Conservation (phyloP, 2,329 filamentous ascomycete species). For the Coleophoma eucalyptorum region DNA sequence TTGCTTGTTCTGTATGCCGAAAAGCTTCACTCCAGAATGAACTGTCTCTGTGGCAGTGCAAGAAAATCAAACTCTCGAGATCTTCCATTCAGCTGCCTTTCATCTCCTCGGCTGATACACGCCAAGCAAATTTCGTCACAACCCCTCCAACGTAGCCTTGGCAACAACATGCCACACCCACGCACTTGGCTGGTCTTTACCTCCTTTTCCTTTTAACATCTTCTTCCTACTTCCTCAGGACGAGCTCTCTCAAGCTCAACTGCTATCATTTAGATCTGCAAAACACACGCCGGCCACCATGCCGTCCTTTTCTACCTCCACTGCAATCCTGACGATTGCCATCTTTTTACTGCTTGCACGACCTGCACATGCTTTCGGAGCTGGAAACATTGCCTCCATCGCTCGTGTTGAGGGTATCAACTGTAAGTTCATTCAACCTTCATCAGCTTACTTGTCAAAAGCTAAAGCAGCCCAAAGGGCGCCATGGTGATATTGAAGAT, state of each 20-base stretch:
- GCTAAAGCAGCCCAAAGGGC: slow-evolving; percentile 45
- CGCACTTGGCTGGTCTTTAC: neutral
- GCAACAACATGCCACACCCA: slow-evolving; percentile 1
- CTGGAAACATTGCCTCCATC: slow-evolving; percentile 81
- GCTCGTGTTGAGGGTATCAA: slow-evolving; percentile 82
- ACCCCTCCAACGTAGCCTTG: neutral
- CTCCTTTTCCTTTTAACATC: neutral
- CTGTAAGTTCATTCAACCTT: slow-evolving; percentile 44
- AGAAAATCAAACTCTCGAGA: too few relatives aligned
- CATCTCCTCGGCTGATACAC: too few relatives aligned
- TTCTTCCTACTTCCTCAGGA: neutral
- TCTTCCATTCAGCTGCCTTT: too few relatives aligned
- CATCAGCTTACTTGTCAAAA: neutral
- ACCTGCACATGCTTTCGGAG: slow-evolving; percentile 75
- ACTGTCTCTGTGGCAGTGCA: too few relatives aligned
- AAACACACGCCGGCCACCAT: slow-evolving; percentile 14
- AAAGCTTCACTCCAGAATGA: too few relatives aligned
- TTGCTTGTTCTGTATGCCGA: too few relatives aligned
- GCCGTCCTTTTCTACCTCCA: slow-evolving; percentile 22
- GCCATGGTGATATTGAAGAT: slow-evolving; percentile 92
- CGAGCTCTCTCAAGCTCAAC: slow-evolving; percentile 4
- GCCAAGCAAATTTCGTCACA: too few relatives aligned
- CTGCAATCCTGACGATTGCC: slow-evolving; percentile 33
- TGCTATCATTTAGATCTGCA: neutral
- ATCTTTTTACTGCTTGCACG: slow-evolving; percentile 64